Evolutionary conservation across 2,329 filamentous ascomycete genomes (phyloP), one percentile per base, ranked within the genome.

Genomic region (Exophiala calicioides): DNA sequence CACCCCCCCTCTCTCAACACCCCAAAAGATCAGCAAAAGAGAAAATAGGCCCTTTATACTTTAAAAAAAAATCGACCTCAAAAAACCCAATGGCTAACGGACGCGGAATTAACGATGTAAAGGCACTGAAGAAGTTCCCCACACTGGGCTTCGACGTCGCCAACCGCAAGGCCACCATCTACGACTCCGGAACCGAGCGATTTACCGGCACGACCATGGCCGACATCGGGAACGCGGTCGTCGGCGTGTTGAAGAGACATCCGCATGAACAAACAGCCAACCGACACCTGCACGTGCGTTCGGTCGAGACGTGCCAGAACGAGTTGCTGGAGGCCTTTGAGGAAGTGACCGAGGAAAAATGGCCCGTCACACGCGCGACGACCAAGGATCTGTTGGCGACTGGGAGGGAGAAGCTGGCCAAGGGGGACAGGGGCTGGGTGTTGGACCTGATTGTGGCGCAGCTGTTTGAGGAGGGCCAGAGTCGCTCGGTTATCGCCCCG

Each of bases 241-340:
- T 31, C 12, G 29, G 29, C 12, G 29, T n/a, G 12, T 31, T 31
- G 29, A 31, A 31, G 12, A 5, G 12, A 12, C 29, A n/a, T n/a
- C n/a, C n/a, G n/a, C n/a, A 5, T 4, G 5, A 31, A 5, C 12
- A 31, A 15, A 15, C 16, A 4, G 29, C 29, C 5, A 31, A 31
- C 29, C 5, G 29, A 5, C 29, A 31, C 16, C 16, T 31, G 29
- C 29, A 31, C 29, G 29, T 31, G 5, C 31, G 31, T 5, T 33
- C 31, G 15, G 15, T 33, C 31, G 31, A 33, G 31, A 33, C 31
- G 4, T 33, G 31, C 31, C 31, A 33, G 31, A 33, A 33, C 13
- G 31, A 33, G 8, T 33, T 33, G 31, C 20, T 33, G 31, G 15
- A 4, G 3, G 31, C 31, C 12, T 10, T 33, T 4, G 31, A 33